These are phyloP conservation scores for Chrysoporthe austroafricana DNA, from an alignment of 2,329 filamentous ascomycete species.

Conservation along the genomic window DNA sequence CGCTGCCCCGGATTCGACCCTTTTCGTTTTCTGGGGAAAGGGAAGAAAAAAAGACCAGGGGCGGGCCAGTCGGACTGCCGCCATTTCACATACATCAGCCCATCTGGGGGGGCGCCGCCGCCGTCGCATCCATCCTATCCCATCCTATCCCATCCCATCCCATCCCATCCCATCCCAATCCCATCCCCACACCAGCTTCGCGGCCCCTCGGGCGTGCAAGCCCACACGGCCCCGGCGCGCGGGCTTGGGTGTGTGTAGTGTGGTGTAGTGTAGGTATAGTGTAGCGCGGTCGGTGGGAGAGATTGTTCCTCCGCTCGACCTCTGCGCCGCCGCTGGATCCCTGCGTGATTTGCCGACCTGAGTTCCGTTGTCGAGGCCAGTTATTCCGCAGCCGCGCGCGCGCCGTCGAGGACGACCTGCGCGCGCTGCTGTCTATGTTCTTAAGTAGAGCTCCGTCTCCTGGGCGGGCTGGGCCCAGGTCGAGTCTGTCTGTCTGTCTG, in stretches of 20 bases:
- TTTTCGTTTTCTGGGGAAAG: slow-evolving; percentile 11
- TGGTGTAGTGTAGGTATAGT: background rate
- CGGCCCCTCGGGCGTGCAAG: too few species aligned
- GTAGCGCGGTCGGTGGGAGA: slow-evolving; percentile 1
- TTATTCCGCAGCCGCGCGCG: slow-evolving; percentile 8
- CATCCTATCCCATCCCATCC: too few species aligned
- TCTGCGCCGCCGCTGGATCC: background rate
- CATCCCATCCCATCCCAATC: too few species aligned
- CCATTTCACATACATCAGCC: slow-evolving; percentile 9
- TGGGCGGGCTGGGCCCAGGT: too few species aligned
- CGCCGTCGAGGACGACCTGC: too few species aligned
- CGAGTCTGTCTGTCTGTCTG: too few species aligned
- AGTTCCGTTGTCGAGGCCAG: background rate
- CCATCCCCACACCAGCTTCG: background rate
- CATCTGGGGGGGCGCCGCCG: background rate
- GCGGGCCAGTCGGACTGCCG: background rate
- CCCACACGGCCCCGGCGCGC: too few species aligned
- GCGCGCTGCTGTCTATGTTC: too few species aligned
- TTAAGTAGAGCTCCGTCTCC: too few species aligned
- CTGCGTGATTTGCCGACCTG: slow-evolving; percentile 8
- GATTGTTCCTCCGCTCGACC: slow-evolving; percentile 13
- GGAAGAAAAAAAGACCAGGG: background rate
- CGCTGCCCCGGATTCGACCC: background rate
- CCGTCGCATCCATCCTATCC: too few species aligned
- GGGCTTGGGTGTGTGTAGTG: too few species aligned